Evolutionary conservation across 2,329 filamentous ascomycete species (phyloP), one percentile per base, ranked within the genome.

Genomic region (Trichoderma pleuroti): DNA sequence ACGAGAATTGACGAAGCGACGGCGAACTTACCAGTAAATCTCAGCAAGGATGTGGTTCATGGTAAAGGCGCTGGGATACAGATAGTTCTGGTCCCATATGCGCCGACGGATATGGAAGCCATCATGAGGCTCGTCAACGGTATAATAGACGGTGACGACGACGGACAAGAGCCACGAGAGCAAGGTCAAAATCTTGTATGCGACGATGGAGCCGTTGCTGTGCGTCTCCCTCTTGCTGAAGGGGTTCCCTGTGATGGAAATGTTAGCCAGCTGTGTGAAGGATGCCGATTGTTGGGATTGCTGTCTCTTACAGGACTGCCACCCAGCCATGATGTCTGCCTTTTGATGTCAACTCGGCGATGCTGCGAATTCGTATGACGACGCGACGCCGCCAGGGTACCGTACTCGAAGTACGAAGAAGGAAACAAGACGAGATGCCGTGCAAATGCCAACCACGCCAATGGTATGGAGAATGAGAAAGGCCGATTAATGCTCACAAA

Each of bases 181-280:
- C 56, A 90, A 86, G 5, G 92, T 93, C 72, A 94, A 82, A 78
- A 93, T 82, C 81, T 93, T 94, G 86, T 96, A 96, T 42, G 88
- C 84, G 74, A 88, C 84, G 75, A 97, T 83, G 64, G 89, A 85
- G 72, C 84, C 83, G 34, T 82, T 80, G 72, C 85, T 85, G 78
- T 93, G 90, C 21, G 87, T 85, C 72, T 94, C 91, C 76, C 89
- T 89, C 80, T 86, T 90, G 72, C 87, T 84, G 82, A 96, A 96
- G 32, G 93, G 93, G 80, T 96, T 96, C 78, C 88, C 91, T 92
- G 73, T 34, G 39, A 28, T n/a, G 34, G 30, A 46, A 32, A 24
- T 9, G 10, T 63, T 46, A 70, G 67, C 30, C 12, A 70, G 32
- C 24, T 62, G 57, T 62, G 57, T 5, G 14, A 32, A n/a, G 14